Evolutionary conservation across 768 basidiomycete genomes (phyloP), one percentile per base, ranked within the genome.

Genomic region (Mycena filopes): DNA sequence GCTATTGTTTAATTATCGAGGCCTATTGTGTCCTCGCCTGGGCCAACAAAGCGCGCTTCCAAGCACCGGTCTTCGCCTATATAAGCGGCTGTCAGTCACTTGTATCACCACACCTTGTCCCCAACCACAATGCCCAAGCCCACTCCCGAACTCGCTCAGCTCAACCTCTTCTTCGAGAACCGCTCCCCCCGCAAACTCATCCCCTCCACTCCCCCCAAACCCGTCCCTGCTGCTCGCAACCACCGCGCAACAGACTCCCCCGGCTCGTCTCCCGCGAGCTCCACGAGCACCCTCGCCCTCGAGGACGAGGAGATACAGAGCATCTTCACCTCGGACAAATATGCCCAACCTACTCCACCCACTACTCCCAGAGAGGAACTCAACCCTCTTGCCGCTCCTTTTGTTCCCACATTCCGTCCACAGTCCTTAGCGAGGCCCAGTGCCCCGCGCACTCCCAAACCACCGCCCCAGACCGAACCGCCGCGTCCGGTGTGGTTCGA

Each of bases 111-210:
- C 64, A 50, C 48, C 29, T 25, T 15, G 5, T 15, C 25, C 33
- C 50, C 50, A 15, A 8, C 28, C 18, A 26, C 3, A 55, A 29
- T 63, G 67, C 61, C 62, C 21, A 65, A 65, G 33, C 67, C 67
- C 9, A 68, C 41, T 18, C 59, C 63, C 18, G 51, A 65, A 50
- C 20, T 61, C 25, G 56, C 54, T 2, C 63, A 69, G 38, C 67
- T 69, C 60, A 69, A 69, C n/a, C 43, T 69, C 3, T 50, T 65
- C 18, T 69, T 69, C 25, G 67, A 69, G 38, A 63, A 50, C 11
- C 62, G 51, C 38, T 60, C 59, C 33, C 65, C 60, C 26, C 55
- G 41, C 3, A 66, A 58, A 29, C 36, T 46, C 13, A 21, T 36
- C 13, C 5, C 56, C 12, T 36, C 55, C n/a, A 53, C 26, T 36